These are phyloP conservation scores for Lathyrus aphaca DNA, from an alignment of 306 rosid species.

Conservation along the genomic window DNA sequence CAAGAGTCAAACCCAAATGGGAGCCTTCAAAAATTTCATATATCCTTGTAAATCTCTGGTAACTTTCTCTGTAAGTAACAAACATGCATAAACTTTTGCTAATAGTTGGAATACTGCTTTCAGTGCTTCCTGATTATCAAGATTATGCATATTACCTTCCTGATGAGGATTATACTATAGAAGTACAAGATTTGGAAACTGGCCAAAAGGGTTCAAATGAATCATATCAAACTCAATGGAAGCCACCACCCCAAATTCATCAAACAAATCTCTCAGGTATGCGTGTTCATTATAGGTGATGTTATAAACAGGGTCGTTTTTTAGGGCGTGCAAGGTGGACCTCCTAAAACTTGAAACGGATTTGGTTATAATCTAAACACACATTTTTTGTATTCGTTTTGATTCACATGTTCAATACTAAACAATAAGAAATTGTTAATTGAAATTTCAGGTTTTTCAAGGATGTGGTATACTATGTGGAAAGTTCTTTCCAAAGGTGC, in stretches of 20 bases:
- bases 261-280: conserved; percentile 39
- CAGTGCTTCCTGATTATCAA: conserved; percentile 45
- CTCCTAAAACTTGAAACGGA: too few species aligned
- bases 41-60: conserved; percentile 31
- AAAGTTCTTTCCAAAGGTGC: conserved; percentile 43
- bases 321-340: too few species aligned
- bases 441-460: conserved; percentile 39
- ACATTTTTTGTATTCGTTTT: neutral
- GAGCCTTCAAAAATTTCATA: conserved; percentile 33
- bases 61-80: neutral
- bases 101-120: neutral
- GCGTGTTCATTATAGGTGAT: neutral
- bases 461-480: conserved; percentile 46
- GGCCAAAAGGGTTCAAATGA: conserved; percentile 6
- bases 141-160: conserved; percentile 31
- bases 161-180: neutral
- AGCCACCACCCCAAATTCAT: conserved; percentile 6
- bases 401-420: conserved; percentile 5
- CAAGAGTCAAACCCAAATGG: conserved; percentile 44
- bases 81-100: neutral
- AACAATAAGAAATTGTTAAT: neutral
- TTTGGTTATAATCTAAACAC: neutral
- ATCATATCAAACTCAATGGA: conserved; percentile 12
- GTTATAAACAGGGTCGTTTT: neutral
- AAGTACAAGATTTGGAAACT: conserved; percentile 35